Conservation (phyloP, 2,329 filamentous ascomycete species). For the Cercospora brassicicola region DNA sequence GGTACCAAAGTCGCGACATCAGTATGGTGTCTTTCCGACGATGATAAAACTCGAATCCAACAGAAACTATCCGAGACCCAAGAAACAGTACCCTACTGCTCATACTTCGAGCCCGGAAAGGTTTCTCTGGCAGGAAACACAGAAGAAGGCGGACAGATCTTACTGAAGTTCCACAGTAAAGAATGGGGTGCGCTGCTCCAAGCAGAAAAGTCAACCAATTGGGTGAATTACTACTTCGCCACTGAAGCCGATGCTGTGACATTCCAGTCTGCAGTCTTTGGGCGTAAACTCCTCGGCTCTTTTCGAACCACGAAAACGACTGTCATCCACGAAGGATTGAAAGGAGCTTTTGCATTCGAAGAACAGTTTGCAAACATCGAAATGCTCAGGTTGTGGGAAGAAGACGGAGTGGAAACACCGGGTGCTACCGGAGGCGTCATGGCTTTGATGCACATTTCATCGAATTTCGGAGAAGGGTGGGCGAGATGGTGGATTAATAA, state of each 20-base stretch:
- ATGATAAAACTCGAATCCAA: constrained; percentile 45
- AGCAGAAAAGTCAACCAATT: constrained; percentile 44
- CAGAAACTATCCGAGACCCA: constrained; percentile 45
- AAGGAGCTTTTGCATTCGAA: constrained; percentile 46
- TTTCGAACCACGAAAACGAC: constrained; percentile 48
- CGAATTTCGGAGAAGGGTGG: constrained; percentile 46
- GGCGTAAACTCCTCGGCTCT: constrained; percentile 45
- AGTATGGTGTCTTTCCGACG: constrained; percentile 49
- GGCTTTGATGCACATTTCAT: constrained; percentile 47
- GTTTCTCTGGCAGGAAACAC: constrained; percentile 41
- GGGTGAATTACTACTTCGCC: constrained; percentile 49
- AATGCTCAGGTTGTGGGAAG: constrained; percentile 50
- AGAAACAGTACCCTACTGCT: constrained; percentile 48
- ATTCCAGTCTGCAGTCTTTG: constrained; percentile 51
- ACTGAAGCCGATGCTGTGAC: constrained; percentile 38
- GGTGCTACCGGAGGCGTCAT: constrained; percentile 45
- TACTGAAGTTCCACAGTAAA: constrained; percentile 45
- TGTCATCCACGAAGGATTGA: constrained; percentile 47
- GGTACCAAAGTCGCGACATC: constrained; percentile 45
- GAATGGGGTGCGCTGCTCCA: constrained; percentile 39
- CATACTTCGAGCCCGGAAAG: constrained; percentile 49
- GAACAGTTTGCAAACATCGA: constrained; percentile 53
- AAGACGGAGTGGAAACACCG: constrained; percentile 39
- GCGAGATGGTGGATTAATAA: constrained; percentile 50
- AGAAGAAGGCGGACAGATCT: constrained; percentile 33